Evolutionary conservation across 2,329 filamentous ascomycete genomes (phyloP), one percentile per base, ranked within the genome.

Genomic region (Periconia digitata): DNA sequence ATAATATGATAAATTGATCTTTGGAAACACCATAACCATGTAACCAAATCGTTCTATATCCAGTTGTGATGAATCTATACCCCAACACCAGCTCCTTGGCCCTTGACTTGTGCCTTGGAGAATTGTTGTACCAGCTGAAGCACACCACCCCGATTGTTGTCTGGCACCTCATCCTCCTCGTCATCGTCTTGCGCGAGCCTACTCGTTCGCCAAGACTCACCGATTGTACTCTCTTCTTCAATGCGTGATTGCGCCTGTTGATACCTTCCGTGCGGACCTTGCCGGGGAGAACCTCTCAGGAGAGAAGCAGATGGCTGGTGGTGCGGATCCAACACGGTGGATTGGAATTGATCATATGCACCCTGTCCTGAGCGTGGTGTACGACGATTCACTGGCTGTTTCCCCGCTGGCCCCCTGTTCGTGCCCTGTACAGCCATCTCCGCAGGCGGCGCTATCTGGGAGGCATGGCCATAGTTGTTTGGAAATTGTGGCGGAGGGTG

Each of bases 401-500:
- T 54, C 7, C 55, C 50, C 4, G 53, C 27, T 8, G 62, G 65
- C 12, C 12, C 23, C 51, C 60, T 62, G 42, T 62, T 69, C 8
- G 53, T 57, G 4, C 62, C 63, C 8, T 59, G 59, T n/a, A 43
- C 53, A 22, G 51, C 54, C 27, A 56, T 37, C 3, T 81, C 45
- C 82, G 69, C 20, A 75, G 82, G 18, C 81, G 84, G 27, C 82
- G 87, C 65, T 15, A 62, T 60, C 36, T 63, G 60, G 6, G 67
- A 69, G 55, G 64, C 60, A 29, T 50, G 51, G 15, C 63, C 61
- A 36, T 83, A 85, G 8, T 90, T 76, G 2, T 84, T 85, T 1
- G 90, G 87, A 63, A 92, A 89, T 1, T 82, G 76, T 5, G 89
- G 89, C 1, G 89, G 89, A 20, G 86, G 87, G 50, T 92, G 83